phyloP scores from a whole-genome alignment of 805 yeast genomes.

The Lachancea quebecensis region DNA sequence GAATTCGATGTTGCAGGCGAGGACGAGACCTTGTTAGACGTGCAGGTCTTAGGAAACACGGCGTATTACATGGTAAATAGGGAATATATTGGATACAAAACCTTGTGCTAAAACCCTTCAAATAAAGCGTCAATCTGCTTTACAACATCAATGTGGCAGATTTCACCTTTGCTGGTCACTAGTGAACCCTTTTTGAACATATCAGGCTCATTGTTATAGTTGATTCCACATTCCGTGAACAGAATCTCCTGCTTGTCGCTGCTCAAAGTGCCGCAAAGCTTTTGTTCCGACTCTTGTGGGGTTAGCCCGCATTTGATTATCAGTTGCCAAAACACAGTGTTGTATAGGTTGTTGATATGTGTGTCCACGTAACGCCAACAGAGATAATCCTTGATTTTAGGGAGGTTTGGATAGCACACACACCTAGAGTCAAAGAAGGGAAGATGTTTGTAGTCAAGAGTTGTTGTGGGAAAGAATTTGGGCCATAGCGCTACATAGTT shows the following conservation, averaged over 20 bases:
- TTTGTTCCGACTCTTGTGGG: conserved; percentile 74
- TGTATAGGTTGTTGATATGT: conserved; percentile 90
- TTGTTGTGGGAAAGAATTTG: conserved; percentile 44
- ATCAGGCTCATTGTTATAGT: conserved; percentile 87
- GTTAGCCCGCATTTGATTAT: conserved; percentile 62
- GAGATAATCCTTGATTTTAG: conserved; percentile 68
- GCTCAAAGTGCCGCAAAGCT: conserved; percentile 69
- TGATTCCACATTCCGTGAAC: conserved; percentile 69
- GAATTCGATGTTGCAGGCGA: conserved; percentile 2
- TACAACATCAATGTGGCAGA: conserved; percentile 36
- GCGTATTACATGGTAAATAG: conserved; percentile 12
- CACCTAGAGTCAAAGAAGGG: conserved; percentile 93
- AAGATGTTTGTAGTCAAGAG: conserved; percentile 44
- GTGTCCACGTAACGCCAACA: conserved; percentile 96
- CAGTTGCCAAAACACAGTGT: conserved; percentile 87
- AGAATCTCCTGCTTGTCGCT: conserved; percentile 85
- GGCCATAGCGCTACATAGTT: conserved; percentile 68
- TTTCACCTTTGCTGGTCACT: conserved; percentile 48
- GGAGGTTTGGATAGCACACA: conserved; percentile 66
- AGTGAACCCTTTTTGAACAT: conserved; percentile 74
- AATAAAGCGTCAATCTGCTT: conserved; percentile 34
- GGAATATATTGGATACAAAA: conserved; percentile 4
- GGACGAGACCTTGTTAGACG: conserved; percentile 8
- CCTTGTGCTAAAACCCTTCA: conserved; percentile 20
- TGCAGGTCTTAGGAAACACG: conserved; percentile 4